Evolutionary conservation across 164 flowering plant genomes (phyloP).

Genomic region (Aristolochia fimbriata): DNA sequence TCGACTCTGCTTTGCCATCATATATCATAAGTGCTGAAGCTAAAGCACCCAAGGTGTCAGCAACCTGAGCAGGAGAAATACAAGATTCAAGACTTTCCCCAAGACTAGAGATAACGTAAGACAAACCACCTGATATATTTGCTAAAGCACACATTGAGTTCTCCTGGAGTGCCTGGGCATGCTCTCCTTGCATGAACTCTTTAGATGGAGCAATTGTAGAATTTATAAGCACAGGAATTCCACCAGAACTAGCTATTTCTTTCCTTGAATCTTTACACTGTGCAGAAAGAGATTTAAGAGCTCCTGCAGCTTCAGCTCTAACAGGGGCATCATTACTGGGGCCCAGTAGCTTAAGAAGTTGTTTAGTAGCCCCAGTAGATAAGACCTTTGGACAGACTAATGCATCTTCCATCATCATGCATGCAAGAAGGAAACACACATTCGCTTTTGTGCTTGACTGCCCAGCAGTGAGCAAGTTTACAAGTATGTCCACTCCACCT

Average conservation of each 20-base stretch:
- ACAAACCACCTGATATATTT: slow-evolving; percentile 95
- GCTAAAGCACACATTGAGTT: slow-evolving; percentile 99
- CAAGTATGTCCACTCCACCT: slow-evolving; percentile 84
- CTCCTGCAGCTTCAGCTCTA: slow-evolving; percentile 95
- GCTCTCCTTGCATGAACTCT: slow-evolving; percentile 97
- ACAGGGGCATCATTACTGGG: slow-evolving; percentile 81
- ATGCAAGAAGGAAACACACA: slow-evolving; percentile 90
- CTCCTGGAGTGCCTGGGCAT: slow-evolving; percentile 97
- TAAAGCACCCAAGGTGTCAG: slow-evolving; percentile 94
- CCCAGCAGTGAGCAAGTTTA: slow-evolving; percentile 69
- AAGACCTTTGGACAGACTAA: slow-evolving; percentile 71
- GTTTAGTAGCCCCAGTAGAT: slow-evolving; percentile 75
- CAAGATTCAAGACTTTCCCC: slow-evolving; percentile 99
- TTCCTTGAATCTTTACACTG: slow-evolving; percentile 83
- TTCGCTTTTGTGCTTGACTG: slow-evolving; percentile 77
- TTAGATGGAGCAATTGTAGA: slow-evolving; percentile 99
- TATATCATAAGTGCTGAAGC: slow-evolving; percentile 99
- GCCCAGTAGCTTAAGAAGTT: slow-evolving; percentile 72
- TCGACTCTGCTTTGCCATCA: slow-evolving; percentile 73
- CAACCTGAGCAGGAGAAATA: slow-evolving; percentile 75
- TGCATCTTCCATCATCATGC: slow-evolving; percentile 91
- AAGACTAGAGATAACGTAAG: slow-evolving; percentile 92
- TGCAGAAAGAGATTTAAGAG: slow-evolving; percentile 92
- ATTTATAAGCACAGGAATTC: slow-evolving; percentile 91
- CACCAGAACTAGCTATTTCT: slow-evolving; percentile 71